Evolutionary conservation across 169 alveolate species (phyloP), one percentile per base, ranked within the genome.

Genomic region (Plasmodium coatneyi): DNA sequence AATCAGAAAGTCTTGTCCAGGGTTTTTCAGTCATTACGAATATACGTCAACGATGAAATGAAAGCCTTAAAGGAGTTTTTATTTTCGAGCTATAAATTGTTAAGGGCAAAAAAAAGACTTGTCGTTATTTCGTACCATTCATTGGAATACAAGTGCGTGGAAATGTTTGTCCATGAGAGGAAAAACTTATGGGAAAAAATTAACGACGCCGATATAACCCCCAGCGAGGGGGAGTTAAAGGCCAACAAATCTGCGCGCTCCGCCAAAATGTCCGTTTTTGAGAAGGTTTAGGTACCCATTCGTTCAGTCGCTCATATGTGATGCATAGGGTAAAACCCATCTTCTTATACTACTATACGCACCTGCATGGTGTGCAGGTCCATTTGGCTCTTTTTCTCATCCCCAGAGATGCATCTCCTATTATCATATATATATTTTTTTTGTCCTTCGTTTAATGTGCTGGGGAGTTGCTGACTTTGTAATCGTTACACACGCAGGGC

Each of bases 81-180:
- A 92, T 79, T 92, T 19, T 32, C 89, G 32, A 82, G 95, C 14
- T 96, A 96, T 52, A 83, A 90, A 36, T 79, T 96, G 78, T 87
- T 96, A 54, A 82, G 90, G 36, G 83, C 72, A n/a, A 71, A 92
- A 32, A 96, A 95, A 56, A 60, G 96, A 2, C 76, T 96, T 39
- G 96, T 92, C 25, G 80, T 92, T 43, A 95, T 96, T 22, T 91
- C 97, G 16, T 96, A 96, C 84, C 97, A 96, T 93, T 95, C 97
- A 5, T 90, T 96, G 56, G 97, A 96, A 92, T 92, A 95, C 80
- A 86, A 54, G 36, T 91, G 96, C 19, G 72, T 91, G 14, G 95
- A 92, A 39, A 83, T 74, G 82, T 91, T 78, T 84, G 92, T 81
- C n/a, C 66, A 71, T 32, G 56, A 39, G 0, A 76, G 56, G 54